Evolutionary conservation across 176 grass and related monocot genomes (phyloP).

Genomic region (Rhynchospora breviuscula): DNA sequence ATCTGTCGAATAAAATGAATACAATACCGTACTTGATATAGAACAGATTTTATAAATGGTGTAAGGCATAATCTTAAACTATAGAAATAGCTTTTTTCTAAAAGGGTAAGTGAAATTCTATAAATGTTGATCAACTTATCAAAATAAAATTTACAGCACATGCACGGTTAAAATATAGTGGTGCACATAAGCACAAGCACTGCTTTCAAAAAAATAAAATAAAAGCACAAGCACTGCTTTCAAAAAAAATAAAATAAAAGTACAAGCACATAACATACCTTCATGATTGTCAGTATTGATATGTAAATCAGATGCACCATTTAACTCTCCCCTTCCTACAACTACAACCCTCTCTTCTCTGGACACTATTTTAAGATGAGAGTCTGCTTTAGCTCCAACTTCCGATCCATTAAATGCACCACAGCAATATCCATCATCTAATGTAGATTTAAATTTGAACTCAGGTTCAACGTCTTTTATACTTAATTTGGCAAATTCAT

Average conservation of each 20-base stretch:
- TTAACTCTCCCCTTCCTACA: background rate
- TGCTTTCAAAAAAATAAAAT: too few relatives aligned
- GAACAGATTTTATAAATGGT: background rate
- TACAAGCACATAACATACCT: background rate
- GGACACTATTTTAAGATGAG: background rate
- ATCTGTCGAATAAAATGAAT: constrained; percentile 21
- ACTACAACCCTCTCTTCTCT: background rate
- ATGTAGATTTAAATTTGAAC: background rate
- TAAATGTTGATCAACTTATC: background rate
- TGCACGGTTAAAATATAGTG: background rate
- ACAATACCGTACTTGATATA: constrained; percentile 10
- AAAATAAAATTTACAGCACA: background rate
- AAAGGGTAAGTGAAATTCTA: background rate
- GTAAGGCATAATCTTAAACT: background rate
- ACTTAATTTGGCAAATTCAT: constrained; percentile 4
- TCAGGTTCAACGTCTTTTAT: background rate
- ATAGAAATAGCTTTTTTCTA: background rate
- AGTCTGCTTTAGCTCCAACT: background rate
- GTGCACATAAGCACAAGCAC: too few relatives aligned
- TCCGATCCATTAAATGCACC: background rate
- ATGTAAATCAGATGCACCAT: background rate
- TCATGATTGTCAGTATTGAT: background rate
- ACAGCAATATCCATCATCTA: background rate
- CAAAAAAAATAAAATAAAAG: background rate
- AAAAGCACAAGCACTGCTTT: too few relatives aligned